Evolutionary conservation across 148 eudicot genomes (phyloP).

Genomic region (Camellia japonica): DNA sequence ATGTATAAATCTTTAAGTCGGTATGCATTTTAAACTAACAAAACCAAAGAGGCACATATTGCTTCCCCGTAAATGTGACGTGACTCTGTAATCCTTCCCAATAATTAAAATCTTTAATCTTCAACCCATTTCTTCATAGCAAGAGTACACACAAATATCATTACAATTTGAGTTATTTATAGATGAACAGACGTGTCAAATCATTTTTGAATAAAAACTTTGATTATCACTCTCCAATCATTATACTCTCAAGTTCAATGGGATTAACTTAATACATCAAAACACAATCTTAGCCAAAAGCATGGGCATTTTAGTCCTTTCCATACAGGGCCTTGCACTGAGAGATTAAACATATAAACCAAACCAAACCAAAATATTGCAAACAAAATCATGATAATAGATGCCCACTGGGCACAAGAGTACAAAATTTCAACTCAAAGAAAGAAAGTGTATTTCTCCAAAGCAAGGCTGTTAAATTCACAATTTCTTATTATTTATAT

Average conservation of each 20-base stretch:
- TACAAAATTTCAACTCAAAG: neutral
- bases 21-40: neutral
- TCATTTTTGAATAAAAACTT: neutral
- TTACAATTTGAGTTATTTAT: neutral
- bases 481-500: neutral
- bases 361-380: neutral
- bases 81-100: neutral
- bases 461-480: neutral
- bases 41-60: neutral
- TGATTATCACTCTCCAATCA: neutral
- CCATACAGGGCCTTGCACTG: neutral
- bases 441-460: neutral
- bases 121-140: neutral
- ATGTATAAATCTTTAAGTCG: constrained; percentile 8
- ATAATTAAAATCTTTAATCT: neutral
- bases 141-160: neutral
- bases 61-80: neutral
- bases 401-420: neutral
- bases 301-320: neutral
- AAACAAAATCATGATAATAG: neutral
- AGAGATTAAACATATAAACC: neutral
- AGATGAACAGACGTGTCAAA: neutral
- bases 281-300: constrained; percentile 1
- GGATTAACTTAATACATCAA: neutral
- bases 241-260: neutral